Evolutionary conservation across 2,329 filamentous ascomycete genomes (phyloP), one percentile per base, ranked within the genome.

Genomic region (Gliomastix tumulicola): DNA sequence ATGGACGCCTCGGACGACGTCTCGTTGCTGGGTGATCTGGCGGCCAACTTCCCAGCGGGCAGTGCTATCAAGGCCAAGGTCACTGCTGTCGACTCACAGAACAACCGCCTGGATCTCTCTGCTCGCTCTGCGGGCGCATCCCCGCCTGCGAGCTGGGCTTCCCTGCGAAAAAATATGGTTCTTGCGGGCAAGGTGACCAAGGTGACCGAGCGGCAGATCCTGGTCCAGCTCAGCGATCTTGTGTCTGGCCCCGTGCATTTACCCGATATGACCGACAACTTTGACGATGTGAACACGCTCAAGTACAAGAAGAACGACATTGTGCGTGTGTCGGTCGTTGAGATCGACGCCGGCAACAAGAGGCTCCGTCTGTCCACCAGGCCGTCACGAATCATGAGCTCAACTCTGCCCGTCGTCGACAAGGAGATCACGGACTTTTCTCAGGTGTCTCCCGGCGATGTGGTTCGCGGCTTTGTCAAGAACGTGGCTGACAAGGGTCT

Each of bases 401-500:
- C 90, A 2, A 84, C 84, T 2, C 66, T 94, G 4, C 74, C 81
- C 2, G 77, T 96, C 32, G 79, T 81, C 51, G 92, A 98, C 55
- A 78, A 74, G 25, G 88, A 96, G 50, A 79, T 98, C 45, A 74
- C 70, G 11, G 75, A 75, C 15, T 62, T 80, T 32, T 68, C 77
- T n/a, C 79, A 94, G 46, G 54, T 98, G 21, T 78, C 82, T 39
- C 65, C 79, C 27, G 87, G 89, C 41, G 82, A 94, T 43, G 66
- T 96, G 21, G 70, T 94, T 12, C 84, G 92, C 38, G 94, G 94
- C 4, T 97, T 98, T 51, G 77, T 98, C 49, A 94, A 88, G 63
- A 87, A 88, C 46, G 79, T 97, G 30, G 76, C 85, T 1, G 88
- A 95, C 46, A 90, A 88, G 56, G 92, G 92, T 36, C 61, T 98